phyloP scores from a whole-genome alignment of 2,329 filamentous ascomycete species.

The Acarospora socialis region DNA sequence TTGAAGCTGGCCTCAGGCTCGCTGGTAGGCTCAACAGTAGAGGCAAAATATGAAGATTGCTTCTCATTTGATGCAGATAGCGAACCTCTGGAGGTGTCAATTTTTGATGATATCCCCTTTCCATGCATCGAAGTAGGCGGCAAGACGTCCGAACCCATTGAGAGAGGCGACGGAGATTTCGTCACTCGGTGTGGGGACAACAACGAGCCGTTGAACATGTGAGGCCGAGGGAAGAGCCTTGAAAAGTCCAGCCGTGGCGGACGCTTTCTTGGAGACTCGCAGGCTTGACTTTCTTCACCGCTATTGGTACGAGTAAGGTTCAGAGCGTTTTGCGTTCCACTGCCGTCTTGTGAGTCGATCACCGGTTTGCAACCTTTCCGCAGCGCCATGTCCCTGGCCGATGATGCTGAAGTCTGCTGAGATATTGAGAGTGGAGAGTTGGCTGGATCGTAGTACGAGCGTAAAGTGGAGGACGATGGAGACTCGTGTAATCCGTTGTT shows the following conservation, averaged over 20 bases:
- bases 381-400: constrained; percentile 24
- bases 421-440: constrained; percentile 27
- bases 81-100: too few relatives aligned
- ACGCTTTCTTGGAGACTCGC: constrained; percentile 26
- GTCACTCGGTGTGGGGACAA: constrained; percentile 29
- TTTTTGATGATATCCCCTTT: too few relatives aligned
- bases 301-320: constrained; percentile 5
- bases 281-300: constrained; percentile 10
- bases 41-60: too few relatives aligned
- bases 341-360: too few relatives aligned
- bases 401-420: constrained; percentile 31
- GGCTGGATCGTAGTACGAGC: constrained; percentile 33
- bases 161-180: constrained; percentile 26
- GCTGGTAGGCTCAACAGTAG: too few relatives aligned
- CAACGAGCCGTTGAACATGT: constrained; percentile 20
- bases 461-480: constrained; percentile 31
- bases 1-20: too few relatives aligned
- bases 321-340: too few relatives aligned
- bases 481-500: constrained; percentile 24
- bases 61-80: too few relatives aligned
- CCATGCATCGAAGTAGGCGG: constrained; percentile 12
- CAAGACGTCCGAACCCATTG: constrained; percentile 21
- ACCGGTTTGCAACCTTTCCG: constrained; percentile 23
- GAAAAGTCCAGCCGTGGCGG: constrained; percentile 29
- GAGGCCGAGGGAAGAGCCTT: constrained; percentile 28